Percentiles rank a stretch among this genome's conserved stretches.
phyloP scores from a whole-genome alignment of 352 stramenopile genomes.

The Blastocystis sp. region DNA sequence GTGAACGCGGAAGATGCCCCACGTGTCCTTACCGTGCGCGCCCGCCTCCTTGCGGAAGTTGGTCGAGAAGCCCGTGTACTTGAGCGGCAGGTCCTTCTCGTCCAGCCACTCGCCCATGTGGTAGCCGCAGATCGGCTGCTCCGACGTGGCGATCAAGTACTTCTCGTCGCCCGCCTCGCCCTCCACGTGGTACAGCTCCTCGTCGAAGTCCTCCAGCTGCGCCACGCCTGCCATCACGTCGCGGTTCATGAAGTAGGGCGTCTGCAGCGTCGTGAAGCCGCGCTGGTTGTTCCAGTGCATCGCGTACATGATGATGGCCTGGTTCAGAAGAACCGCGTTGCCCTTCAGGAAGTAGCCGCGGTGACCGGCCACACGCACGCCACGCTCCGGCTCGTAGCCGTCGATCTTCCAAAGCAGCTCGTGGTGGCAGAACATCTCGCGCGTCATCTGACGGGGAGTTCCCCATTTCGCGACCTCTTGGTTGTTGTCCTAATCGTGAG shows the following conservation, averaged over 20 bases:
- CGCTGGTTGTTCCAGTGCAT: constrained; percentile 85
- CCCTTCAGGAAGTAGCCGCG: constrained; percentile 96
- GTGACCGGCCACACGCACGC: constrained; percentile 85
- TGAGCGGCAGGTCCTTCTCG: constrained; percentile 69
- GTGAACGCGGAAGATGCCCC: constrained; percentile 98
- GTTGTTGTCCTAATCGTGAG: constrained; percentile 62
- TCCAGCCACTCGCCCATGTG: constrained; percentile 85
- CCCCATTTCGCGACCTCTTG: constrained; percentile 56
- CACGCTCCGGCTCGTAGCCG: constrained; percentile 91
- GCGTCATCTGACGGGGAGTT: constrained; percentile 6
- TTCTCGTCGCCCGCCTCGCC: constrained; percentile 74
- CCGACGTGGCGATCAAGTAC: constrained; percentile 97
- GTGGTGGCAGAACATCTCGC: constrained; percentile 58
- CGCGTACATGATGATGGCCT: constrained; percentile 95
- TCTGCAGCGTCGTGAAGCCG: constrained; percentile 93
- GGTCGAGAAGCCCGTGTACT: constrained; percentile 86
- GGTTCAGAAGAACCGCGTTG: constrained; percentile 90
- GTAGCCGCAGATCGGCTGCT: constrained; percentile 97
- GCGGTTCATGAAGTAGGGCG: constrained; percentile 99
- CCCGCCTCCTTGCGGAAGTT: constrained; percentile 98
- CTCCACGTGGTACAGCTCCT: constrained; percentile 97
- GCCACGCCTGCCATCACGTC: constrained; percentile 91
- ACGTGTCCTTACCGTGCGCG: constrained; percentile 93
- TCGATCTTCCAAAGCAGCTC: constrained; percentile 89
- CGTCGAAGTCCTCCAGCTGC: constrained; percentile 97